Conservation (phyloP, 2,329 filamentous ascomycete genomes). For the Fusarium sp. region DNA sequence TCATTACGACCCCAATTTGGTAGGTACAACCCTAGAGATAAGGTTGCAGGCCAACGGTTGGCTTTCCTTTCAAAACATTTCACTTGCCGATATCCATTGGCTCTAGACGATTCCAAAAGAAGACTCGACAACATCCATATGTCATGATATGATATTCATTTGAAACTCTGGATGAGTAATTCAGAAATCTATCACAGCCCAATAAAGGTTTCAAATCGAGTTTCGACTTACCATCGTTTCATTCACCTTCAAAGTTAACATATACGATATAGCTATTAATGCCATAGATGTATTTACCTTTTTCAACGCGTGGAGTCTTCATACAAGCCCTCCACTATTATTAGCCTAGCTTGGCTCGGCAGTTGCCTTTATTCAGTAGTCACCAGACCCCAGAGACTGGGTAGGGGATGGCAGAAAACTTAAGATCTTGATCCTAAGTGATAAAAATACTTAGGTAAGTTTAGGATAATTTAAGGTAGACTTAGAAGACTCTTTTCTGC, state of each 20-base stretch:
- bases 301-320: background rate
- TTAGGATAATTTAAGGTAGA: too few species aligned
- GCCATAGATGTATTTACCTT: background rate
- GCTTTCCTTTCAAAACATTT: conserved; percentile 2
- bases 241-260: background rate
- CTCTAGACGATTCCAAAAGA: background rate
- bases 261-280: background rate
- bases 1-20: conserved; percentile 2
- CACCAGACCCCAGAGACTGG: conserved; percentile 37
- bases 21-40: conserved; percentile 18
- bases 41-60: conserved; percentile 12
- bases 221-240: background rate
- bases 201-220: too few species aligned
- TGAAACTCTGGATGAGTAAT: too few species aligned
- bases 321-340: conserved; percentile 34
- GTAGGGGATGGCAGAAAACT: background rate
- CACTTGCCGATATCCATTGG: conserved; percentile 23
- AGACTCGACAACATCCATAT: background rate
- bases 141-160: background rate
- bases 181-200: background rate
- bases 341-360: conserved; percentile 35
- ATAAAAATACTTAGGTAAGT: too few species aligned
- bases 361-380: conserved; percentile 41
- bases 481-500: too few species aligned
- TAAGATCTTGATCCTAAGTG: too few species aligned